Percentiles rank a stretch among this genome's conserved stretches.
These are phyloP conservation scores for Akebia trifoliata DNA, from an alignment of 164 flowering plant genomes.

Conservation along the genomic window DNA sequence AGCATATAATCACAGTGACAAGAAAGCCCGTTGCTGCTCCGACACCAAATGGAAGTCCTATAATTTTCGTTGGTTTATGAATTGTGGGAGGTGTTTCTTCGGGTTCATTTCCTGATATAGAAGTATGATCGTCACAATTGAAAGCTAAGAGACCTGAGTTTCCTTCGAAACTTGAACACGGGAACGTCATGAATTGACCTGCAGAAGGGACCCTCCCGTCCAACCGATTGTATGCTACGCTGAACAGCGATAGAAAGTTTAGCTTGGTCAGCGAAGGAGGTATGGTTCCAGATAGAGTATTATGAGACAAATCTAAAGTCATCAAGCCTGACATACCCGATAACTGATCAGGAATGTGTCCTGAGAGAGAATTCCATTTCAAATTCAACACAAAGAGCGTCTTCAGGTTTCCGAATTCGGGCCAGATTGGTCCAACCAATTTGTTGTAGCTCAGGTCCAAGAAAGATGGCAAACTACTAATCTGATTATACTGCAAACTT, in stretches of 20 bases:
- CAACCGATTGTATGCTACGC: conserved; percentile 9
- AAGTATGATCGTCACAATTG: not conserved
- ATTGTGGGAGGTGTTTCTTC: not conserved
- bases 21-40: conserved; percentile 4
- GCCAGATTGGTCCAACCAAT: conserved; percentile 16
- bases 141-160: not conserved
- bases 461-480: conserved; percentile 17
- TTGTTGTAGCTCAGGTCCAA: conserved; percentile 17
- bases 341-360: conserved; percentile 11
- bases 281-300: conserved; percentile 20
- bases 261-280: conserved; percentile 19
- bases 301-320: conserved; percentile 19
- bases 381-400: conserved; percentile 16
- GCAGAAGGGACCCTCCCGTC: conserved; percentile 4
- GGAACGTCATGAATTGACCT: conserved; percentile 10
- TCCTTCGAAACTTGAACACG: conserved; percentile 14
- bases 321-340: conserved; percentile 23
- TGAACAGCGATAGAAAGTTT: conserved; percentile 20
- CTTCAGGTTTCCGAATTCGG: conserved; percentile 21
- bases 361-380: conserved; percentile 14
- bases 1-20: not conserved
- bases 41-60: conserved; percentile 6
- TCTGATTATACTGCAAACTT: conserved; percentile 13
- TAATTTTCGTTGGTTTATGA: not conserved
- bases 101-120: not conserved